Conservation (phyloP, 2,329 filamentous ascomycete genomes). For the Zalaria obscura region DNA sequence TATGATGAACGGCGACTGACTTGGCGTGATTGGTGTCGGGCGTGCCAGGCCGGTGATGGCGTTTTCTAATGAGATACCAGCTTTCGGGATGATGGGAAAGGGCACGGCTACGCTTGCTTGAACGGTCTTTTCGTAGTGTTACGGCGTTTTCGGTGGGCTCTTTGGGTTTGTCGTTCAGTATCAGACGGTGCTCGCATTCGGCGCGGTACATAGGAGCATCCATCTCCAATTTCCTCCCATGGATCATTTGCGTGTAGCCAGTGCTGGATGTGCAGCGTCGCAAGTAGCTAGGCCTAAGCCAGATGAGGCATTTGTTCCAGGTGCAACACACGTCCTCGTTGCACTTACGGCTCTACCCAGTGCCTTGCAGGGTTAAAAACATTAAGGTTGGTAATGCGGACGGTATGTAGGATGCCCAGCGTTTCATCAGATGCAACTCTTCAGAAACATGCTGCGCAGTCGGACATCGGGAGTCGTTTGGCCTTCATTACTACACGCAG, state of each 20-base stretch:
- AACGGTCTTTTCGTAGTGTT: not conserved
- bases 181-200: not conserved
- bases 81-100: not conserved
- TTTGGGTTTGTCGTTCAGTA: not conserved
- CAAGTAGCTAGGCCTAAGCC: too few relatives aligned
- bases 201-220: not conserved
- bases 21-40: not conserved
- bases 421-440: too few relatives aligned
- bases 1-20: not conserved
- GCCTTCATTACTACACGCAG: too few relatives aligned
- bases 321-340: too few relatives aligned
- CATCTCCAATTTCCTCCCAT: not conserved
- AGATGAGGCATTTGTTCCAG: too few relatives aligned
- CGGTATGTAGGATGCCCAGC: too few relatives aligned
- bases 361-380: too few relatives aligned
- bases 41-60: not conserved
- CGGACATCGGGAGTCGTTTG: too few relatives aligned
- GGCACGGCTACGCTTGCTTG: not conserved
- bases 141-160: not conserved
- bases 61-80: not conserved
- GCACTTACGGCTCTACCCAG: too few relatives aligned
- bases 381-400: too few relatives aligned
- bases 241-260: not conserved
- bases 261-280: too few relatives aligned
- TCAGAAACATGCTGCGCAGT: too few relatives aligned